Conservation (phyloP, 768 basidiomycete species). For the Phaeotremella skinneri region DNA sequence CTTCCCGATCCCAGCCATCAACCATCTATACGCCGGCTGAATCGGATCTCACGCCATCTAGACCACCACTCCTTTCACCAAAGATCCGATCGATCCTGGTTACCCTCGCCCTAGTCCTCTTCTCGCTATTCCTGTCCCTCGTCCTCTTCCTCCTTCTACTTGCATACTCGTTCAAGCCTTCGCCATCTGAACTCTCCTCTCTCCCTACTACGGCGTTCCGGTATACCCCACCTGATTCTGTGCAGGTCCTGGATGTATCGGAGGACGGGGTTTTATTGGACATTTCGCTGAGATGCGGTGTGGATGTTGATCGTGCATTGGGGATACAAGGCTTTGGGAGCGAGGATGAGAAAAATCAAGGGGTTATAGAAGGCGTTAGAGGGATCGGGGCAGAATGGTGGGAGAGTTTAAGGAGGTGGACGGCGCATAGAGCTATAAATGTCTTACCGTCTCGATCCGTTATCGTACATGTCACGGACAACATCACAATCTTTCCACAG, state of each 20-base stretch:
- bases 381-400: conserved; percentile 42
- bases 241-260: conserved; percentile 45
- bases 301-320: conserved; percentile 44
- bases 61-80: not conserved
- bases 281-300: conserved; percentile 33
- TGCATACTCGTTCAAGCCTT: conserved; percentile 39
- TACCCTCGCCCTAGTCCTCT: conserved; percentile 23
- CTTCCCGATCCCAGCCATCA: not conserved
- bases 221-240: conserved; percentile 33
- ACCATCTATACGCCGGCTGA: not conserved
- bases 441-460: conserved; percentile 11
- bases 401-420: conserved; percentile 37
- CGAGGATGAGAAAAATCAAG: conserved; percentile 18
- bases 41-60: not conserved
- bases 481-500: conserved; percentile 22
- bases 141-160: conserved; percentile 36
- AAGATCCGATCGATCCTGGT: conserved; percentile 18
- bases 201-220: conserved; percentile 38
- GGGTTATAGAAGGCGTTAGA: conserved; percentile 23
- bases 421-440: conserved; percentile 19
- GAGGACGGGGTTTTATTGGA: conserved; percentile 43
- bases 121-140: conserved; percentile 28
- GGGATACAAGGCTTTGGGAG: conserved; percentile 28
- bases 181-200: conserved; percentile 27
- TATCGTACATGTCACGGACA: conserved; percentile 16